phyloP scores from a whole-genome alignment of 1,284 basidiomycete genomes.

The Vanrija sp. region DNA sequence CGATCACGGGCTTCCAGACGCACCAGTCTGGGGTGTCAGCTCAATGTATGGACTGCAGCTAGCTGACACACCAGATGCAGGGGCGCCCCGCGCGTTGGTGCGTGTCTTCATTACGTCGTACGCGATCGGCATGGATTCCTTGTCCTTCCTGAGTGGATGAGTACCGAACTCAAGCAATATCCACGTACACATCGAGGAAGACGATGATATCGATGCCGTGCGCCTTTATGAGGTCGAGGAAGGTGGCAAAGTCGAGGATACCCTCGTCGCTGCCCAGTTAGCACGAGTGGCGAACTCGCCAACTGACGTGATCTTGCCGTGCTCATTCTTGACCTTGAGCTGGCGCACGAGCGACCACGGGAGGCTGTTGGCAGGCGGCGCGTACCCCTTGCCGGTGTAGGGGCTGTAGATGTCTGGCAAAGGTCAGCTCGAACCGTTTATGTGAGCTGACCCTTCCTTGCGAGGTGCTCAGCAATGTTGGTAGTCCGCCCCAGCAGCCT shows the following conservation, averaged over 20 bases:
- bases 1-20: not conserved
- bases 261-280: too few species aligned
- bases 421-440: not conserved
- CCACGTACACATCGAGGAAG: not conserved
- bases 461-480: not conserved
- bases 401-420: not conserved
- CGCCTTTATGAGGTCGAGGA: not conserved
- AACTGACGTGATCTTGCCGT: not conserved
- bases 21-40: not conserved
- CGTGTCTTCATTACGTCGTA: not conserved
- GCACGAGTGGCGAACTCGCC: not conserved
- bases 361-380: not conserved
- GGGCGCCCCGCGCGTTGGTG: not conserved
- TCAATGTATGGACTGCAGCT: not conserved
- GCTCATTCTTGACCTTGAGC: slow-evolving; percentile 5
- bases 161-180: too few species aligned
- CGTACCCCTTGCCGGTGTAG: not conserved
- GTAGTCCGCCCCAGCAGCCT: not conserved
- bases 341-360: not conserved
- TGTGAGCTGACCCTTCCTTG: not conserved
- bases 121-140: not conserved
- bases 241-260: not conserved
- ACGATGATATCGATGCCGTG: not conserved
- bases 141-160: not conserved
- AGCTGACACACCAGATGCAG: not conserved